phyloP scores from a whole-genome alignment of 2,329 filamentous ascomycete genomes.

The Lachnellula arida region DNA sequence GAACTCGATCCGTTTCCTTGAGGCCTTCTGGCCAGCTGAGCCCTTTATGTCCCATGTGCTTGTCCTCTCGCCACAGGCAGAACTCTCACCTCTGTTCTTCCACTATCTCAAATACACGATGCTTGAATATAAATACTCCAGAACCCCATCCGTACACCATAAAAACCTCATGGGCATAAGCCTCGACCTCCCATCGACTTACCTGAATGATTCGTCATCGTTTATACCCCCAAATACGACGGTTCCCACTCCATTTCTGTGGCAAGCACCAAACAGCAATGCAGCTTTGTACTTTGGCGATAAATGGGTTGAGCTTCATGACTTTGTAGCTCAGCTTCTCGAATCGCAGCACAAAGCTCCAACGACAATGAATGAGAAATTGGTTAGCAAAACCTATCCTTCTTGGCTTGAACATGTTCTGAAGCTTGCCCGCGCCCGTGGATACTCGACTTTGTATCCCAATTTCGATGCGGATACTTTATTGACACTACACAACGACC shows the following conservation, averaged over 20 bases:
- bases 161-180: conserved; percentile 70
- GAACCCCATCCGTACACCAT: conserved; percentile 41
- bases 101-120: conserved; percentile 79
- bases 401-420: conserved; percentile 76
- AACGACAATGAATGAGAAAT: conserved; percentile 45
- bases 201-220: conserved; percentile 54
- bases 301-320: conserved; percentile 82
- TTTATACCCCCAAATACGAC: conserved; percentile 44
- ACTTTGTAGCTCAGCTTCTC: conserved; percentile 56
- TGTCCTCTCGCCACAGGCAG: conserved; percentile 75
- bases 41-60: conserved; percentile 67
- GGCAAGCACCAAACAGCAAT: conserved; percentile 79
- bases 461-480: conserved; percentile 48
- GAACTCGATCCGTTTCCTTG: conserved; percentile 69
- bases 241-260: conserved; percentile 54
- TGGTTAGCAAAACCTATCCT: conserved; percentile 64
- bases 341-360: conserved; percentile 33
- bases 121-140: conserved; percentile 73
- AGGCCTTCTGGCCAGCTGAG: conserved; percentile 78
- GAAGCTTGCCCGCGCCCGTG: conserved; percentile 69
- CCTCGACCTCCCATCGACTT: conserved; percentile 64
- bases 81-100: conserved; percentile 76
- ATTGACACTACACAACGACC: conserved; percentile 72
- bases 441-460: conserved; percentile 79
- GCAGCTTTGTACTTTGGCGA: conserved; percentile 79